Evolutionary conservation across 768 basidiomycete genomes (phyloP).

Genomic region (Clathrus columnatus): DNA sequence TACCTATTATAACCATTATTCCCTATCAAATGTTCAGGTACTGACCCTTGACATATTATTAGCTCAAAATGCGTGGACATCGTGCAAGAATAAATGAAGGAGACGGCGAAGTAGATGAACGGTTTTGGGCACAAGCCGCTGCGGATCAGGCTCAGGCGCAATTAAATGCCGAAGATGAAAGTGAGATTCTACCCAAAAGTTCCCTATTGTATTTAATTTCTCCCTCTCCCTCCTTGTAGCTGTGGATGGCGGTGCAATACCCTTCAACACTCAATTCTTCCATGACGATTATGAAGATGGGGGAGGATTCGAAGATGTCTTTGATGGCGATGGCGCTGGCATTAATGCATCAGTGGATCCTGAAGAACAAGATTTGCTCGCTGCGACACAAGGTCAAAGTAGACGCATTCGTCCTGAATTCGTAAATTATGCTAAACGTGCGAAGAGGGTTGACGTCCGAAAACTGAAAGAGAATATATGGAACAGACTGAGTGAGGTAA

Average conservation of each 20-base stretch:
- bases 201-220: slow-evolving; percentile 12
- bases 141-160: slow-evolving; percentile 63
- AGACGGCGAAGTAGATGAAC: slow-evolving; percentile 89
- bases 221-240: slow-evolving; percentile 14
- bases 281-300: slow-evolving; percentile 84
- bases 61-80: slow-evolving; percentile 88
- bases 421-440: slow-evolving; percentile 91
- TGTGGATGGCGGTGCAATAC: slow-evolving; percentile 49
- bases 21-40: too few species aligned
- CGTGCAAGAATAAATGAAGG: slow-evolving; percentile 39
- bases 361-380: slow-evolving; percentile 82
- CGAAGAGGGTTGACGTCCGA: slow-evolving; percentile 93
- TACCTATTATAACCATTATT: slow-evolving; percentile 12
- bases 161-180: slow-evolving; percentile 53
- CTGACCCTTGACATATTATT: slow-evolving; percentile 11
- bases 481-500: slow-evolving; percentile 79
- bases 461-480: slow-evolving; percentile 98
- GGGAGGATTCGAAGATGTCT: slow-evolving; percentile 46
- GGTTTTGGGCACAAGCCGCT: slow-evolving; percentile 95
- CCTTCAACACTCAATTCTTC: slow-evolving; percentile 96
- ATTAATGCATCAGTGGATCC: slow-evolving; percentile 29
- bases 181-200: slow-evolving; percentile 30
- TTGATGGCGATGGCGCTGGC: slow-evolving; percentile 35
- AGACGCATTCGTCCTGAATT: slow-evolving; percentile 78
- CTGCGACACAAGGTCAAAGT: slow-evolving; percentile 66